A percentile compares a stretch with the other conserved stretches of the same genome.
Conservation (phyloP, 1,139 yeast genomes). For the Blastobotrys malaysiensis region DNA sequence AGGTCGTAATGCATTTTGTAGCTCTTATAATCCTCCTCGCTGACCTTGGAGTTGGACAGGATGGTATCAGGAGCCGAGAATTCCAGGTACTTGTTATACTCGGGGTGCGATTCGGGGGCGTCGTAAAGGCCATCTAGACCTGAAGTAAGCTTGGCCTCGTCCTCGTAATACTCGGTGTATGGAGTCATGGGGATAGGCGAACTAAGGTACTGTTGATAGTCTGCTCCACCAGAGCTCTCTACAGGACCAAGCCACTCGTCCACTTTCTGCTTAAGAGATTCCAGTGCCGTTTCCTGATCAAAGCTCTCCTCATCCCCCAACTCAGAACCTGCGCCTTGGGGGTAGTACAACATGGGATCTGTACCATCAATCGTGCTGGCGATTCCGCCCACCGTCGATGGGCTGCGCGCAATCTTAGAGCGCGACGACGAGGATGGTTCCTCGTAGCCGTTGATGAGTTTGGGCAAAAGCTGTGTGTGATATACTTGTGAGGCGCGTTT, state of each 20-base stretch:
- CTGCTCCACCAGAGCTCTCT: slow-evolving; percentile 5
- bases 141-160: background rate
- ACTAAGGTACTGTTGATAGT: slow-evolving; percentile 14
- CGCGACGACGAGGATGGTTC: background rate
- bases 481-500: slow-evolving; percentile 17
- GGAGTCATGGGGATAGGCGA: background rate
- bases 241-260: slow-evolving; percentile 13
- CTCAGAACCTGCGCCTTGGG: background rate
- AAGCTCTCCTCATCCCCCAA: background rate
- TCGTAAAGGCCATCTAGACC: background rate
- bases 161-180: background rate
- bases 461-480: slow-evolving; percentile 4
- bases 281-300: slow-evolving; percentile 3
- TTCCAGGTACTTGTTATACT: slow-evolving; percentile 12
- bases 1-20: slow-evolving; percentile 14
- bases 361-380: background rate
- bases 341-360: background rate
- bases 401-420: background rate
- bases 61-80: slow-evolving; percentile 14
- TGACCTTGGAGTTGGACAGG: slow-evolving; percentile 13
- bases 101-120: slow-evolving; percentile 5
- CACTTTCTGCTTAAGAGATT: slow-evolving; percentile 5
- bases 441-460: background rate
- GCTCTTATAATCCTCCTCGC: slow-evolving; percentile 13
- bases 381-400: background rate